phyloP scores from a whole-genome alignment of 2,329 filamentous ascomycete species.

The Aspergillus fijiensis region DNA sequence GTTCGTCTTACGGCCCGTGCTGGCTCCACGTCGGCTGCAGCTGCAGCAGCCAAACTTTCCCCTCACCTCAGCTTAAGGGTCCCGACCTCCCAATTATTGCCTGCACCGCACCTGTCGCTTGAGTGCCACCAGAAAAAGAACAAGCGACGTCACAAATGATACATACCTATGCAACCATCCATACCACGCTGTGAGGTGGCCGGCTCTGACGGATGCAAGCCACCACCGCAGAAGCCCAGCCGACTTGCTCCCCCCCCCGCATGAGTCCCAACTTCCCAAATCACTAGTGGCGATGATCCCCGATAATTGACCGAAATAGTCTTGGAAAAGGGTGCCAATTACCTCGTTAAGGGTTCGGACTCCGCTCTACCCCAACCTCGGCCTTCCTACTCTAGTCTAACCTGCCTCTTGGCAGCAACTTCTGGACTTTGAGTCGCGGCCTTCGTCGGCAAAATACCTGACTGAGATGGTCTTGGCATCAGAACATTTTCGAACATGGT shows the following conservation, averaged over 20 bases:
- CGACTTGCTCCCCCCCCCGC: neutral
- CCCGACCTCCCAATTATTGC: neutral
- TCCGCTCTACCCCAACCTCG: neutral
- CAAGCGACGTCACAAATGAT: neutral
- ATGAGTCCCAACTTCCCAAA: neutral
- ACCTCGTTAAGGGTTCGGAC: neutral
- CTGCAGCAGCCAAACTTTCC: neutral
- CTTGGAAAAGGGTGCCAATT: neutral
- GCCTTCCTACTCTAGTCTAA: neutral
- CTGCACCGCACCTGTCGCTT: neutral
- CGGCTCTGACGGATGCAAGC: neutral
- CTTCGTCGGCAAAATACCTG: slow-evolving; percentile 13
- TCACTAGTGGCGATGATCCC: slow-evolving; percentile 13
- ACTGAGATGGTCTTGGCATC: neutral
- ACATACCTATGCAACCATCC: neutral
- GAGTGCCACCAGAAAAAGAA: neutral
- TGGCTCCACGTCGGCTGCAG: neutral
- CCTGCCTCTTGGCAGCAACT: neutral
- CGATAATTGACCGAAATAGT: slow-evolving; percentile 22
- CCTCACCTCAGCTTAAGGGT: neutral
- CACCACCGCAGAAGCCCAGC: neutral
- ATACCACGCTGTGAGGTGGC: neutral
- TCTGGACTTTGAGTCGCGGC: neutral
- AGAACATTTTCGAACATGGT: neutral
- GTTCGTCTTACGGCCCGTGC: neutral